phyloP scores from a whole-genome alignment of 106 monocot genomes.

The Phalaenopsis equestris region DNA sequence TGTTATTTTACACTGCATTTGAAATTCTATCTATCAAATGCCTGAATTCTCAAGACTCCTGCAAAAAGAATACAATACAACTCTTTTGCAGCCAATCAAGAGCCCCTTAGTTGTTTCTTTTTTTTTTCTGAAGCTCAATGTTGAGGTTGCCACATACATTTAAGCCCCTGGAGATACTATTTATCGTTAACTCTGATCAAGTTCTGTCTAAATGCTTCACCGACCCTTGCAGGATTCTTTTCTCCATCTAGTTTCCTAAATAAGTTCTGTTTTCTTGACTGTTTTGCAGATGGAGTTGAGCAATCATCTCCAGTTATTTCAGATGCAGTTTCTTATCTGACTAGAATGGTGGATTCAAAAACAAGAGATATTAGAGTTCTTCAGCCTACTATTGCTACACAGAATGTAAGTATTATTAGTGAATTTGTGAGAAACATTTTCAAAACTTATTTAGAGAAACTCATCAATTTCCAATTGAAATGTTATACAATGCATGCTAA shows the following conservation, averaged over 20 bases:
- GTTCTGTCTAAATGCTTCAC: not conserved
- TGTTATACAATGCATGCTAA: not conserved
- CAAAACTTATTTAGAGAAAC: not conserved
- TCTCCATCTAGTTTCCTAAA: not conserved
- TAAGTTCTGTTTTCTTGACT: not conserved
- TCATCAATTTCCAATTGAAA: not conserved
- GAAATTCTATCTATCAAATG: no score
- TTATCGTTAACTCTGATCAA: not conserved
- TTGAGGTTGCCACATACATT: no score
- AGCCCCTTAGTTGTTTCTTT: not conserved
- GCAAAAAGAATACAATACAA: no score
- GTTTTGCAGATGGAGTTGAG: constrained; percentile 42
- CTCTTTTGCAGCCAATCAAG: no score
- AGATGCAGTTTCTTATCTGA: constrained; percentile 81
- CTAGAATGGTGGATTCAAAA: constrained; percentile 78
- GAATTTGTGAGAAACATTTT: not conserved
- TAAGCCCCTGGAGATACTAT: not conserved
- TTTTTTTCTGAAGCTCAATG: not conserved
- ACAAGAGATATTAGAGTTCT: constrained; percentile 80
- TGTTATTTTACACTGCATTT: no score
- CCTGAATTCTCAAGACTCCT: no score
- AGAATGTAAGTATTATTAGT: constrained; percentile 47
- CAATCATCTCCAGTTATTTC: constrained; percentile 48
- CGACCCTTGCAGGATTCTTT: not conserved
- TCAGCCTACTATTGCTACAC: constrained; percentile 95